Evolutionary conservation across 257 asterid species (phyloP).

Genomic region (Striga asiatica): DNA sequence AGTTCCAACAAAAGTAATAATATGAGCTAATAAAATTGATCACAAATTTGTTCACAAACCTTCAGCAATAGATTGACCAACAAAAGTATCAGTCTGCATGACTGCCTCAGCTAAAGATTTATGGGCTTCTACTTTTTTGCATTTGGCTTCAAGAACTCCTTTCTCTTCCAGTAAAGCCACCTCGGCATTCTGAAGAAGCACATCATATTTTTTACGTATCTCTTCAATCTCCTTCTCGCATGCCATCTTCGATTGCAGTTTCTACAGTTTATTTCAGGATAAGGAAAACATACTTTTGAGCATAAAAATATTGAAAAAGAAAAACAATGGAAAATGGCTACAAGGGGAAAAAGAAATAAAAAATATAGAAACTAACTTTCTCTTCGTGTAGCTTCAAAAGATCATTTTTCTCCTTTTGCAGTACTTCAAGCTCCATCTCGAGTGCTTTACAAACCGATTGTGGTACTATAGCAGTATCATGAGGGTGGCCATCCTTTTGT

Average conservation of each 20-base stretch:
- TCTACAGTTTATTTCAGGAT: too few species aligned
- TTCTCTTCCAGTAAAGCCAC: conserved; percentile 13
- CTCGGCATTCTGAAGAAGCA: conserved; percentile 17
- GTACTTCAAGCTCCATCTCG: conserved; percentile 29
- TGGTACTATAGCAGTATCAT: conserved; percentile 2
- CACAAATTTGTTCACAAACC: conserved; percentile 20
- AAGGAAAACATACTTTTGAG: not conserved
- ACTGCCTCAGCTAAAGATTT: conserved; percentile 35
- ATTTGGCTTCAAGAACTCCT: conserved; percentile 10
- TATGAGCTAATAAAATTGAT: not conserved
- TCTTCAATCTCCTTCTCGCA: conserved; percentile 29
- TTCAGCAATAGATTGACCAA: conserved; percentile 16
- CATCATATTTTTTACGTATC: conserved; percentile 22
- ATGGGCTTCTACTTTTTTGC: conserved; percentile 13
- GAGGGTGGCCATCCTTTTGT: not conserved
- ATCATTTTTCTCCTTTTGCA: conserved; percentile 29
- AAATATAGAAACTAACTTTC: conserved; percentile 25
- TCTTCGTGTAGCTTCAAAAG: conserved; percentile 27
- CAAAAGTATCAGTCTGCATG: conserved; percentile 10
- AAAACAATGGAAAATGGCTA: conserved; percentile 1
- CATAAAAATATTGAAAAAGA: not conserved
- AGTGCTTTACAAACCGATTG: conserved; percentile 24
- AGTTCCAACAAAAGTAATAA: not conserved
- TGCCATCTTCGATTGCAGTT: conserved; percentile 23
- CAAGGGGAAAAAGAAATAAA: not conserved